Conservation (phyloP, 805 yeast species). For the Metschnikowia bowlesiae region DNA sequence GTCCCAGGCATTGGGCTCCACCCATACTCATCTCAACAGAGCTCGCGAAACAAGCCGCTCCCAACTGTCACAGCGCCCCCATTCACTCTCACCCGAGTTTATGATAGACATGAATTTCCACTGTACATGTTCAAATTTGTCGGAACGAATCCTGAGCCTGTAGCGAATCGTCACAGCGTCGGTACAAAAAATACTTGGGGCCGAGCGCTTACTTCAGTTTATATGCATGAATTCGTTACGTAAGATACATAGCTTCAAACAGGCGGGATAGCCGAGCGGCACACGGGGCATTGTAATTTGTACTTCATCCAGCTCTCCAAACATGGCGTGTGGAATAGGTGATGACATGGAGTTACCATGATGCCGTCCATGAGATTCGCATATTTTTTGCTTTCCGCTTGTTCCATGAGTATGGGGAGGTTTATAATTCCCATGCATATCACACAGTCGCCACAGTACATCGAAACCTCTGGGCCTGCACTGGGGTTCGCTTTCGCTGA, state of each 20-base stretch:
- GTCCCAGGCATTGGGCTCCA: conserved; percentile 8
- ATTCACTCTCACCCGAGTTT: conserved; percentile 7
- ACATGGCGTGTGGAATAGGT: conserved; percentile 86
- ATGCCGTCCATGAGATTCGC: conserved; percentile 35
- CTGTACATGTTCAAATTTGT: neutral
- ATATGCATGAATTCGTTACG: neutral
- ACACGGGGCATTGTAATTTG: conserved; percentile 90
- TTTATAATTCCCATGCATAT: conserved; percentile 62
- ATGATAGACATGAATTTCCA: conserved; percentile 6
- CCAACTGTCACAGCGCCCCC: neutral
- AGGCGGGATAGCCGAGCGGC: conserved; percentile 83
- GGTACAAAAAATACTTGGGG: neutral
- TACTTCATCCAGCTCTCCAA: conserved; percentile 91
- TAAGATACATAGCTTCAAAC: conserved; percentile 22
- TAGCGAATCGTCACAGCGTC: neutral
- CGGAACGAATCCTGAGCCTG: neutral
- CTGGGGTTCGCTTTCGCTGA: conserved; percentile 31
- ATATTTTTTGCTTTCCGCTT: conserved; percentile 6
- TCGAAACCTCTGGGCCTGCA: conserved; percentile 25
- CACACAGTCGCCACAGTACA: conserved; percentile 69
- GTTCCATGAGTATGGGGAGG: conserved; percentile 11
- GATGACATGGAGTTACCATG: conserved; percentile 90
- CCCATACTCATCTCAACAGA: conserved; percentile 1
- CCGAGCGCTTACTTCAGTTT: neutral
- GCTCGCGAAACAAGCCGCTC: conserved; percentile 1